phyloP scores from a whole-genome alignment of 1,139 yeast species.

The Fermentozyma sake region DNA sequence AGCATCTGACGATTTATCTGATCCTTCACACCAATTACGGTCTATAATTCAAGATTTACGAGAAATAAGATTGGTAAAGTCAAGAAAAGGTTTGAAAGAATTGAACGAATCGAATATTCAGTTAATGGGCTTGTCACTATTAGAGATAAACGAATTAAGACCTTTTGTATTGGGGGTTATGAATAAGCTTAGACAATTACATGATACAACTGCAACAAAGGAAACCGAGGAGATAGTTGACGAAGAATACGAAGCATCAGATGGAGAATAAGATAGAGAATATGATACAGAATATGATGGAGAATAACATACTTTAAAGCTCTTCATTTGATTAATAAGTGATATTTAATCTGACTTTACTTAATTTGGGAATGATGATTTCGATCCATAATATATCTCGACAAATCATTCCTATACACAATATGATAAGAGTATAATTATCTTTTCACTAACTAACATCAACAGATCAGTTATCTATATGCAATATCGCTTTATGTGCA shows the following conservation, averaged over 20 bases:
- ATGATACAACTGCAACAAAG: slow-evolving; percentile 31
- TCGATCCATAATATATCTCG: too few relatives aligned
- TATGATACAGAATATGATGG: slow-evolving; percentile 10
- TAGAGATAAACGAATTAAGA: slow-evolving; percentile 86
- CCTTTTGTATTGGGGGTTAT: slow-evolving; percentile 77
- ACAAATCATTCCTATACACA: too few relatives aligned
- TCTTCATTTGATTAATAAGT: too few relatives aligned
- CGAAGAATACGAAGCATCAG: slow-evolving; percentile 14
- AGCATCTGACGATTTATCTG: slow-evolving; percentile 74
- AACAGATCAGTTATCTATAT: too few relatives aligned
- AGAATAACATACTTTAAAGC: slow-evolving; percentile 7
- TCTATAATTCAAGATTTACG: slow-evolving; percentile 76
- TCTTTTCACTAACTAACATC: too few relatives aligned
- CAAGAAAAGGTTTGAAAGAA: slow-evolving; percentile 71
- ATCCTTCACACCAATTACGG: slow-evolving; percentile 60
- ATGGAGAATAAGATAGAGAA: too few relatives aligned
- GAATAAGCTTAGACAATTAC: slow-evolving; percentile 63
- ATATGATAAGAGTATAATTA: too few relatives aligned
- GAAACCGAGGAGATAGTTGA: slow-evolving; percentile 21
- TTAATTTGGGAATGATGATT: too few relatives aligned
- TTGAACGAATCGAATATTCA: slow-evolving; percentile 82
- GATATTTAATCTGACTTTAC: background rate
- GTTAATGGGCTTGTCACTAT: slow-evolving; percentile 72
- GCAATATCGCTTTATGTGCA: too few relatives aligned
- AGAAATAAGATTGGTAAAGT: slow-evolving; percentile 78